phyloP scores from a whole-genome alignment of 257 asterid species.

The Solanum neorickii region DNA sequence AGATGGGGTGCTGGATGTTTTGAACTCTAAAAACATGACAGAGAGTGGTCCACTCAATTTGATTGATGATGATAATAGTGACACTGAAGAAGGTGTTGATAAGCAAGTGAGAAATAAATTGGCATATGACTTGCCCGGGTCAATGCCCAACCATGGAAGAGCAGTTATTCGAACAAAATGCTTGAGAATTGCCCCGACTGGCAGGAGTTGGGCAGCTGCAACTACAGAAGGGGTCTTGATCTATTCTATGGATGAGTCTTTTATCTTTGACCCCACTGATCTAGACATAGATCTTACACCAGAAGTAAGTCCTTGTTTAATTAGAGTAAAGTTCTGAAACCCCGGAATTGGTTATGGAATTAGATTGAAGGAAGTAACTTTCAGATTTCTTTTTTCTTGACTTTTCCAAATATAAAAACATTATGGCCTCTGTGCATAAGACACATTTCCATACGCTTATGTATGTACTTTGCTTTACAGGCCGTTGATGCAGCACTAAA shows the following conservation, averaged over 20 bases:
- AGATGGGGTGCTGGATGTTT: conserved; percentile 90
- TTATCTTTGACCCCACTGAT: conserved; percentile 96
- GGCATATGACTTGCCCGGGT: conserved; percentile 84
- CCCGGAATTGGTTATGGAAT: not conserved
- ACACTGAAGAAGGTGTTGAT: conserved; percentile 79
- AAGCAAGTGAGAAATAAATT: conserved; percentile 52
- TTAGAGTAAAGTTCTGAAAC: not conserved
- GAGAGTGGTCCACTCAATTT: conserved; percentile 88
- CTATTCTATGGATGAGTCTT: conserved; percentile 86
- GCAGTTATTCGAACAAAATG: conserved; percentile 77
- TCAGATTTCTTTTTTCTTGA: not conserved
- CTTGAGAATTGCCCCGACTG: conserved; percentile 93
- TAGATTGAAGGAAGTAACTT: not conserved
- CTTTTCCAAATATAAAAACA: not conserved
- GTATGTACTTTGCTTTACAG: conserved; percentile 24
- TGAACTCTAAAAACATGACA: conserved; percentile 91
- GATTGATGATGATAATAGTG: conserved; percentile 80
- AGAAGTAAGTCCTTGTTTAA: conserved; percentile 38
- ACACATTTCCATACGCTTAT: not conserved
- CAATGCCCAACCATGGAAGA: conserved; percentile 85
- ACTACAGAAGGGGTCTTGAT: conserved; percentile 92
- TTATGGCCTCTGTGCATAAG: not conserved
- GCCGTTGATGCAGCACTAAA: conserved; percentile 78
- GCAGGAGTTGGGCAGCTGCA: conserved; percentile 98
- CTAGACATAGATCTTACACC: conserved; percentile 97